These are phyloP conservation scores for Flaveria bidentis DNA, from an alignment of 129 eudicot species.

Conservation along the genomic window DNA sequence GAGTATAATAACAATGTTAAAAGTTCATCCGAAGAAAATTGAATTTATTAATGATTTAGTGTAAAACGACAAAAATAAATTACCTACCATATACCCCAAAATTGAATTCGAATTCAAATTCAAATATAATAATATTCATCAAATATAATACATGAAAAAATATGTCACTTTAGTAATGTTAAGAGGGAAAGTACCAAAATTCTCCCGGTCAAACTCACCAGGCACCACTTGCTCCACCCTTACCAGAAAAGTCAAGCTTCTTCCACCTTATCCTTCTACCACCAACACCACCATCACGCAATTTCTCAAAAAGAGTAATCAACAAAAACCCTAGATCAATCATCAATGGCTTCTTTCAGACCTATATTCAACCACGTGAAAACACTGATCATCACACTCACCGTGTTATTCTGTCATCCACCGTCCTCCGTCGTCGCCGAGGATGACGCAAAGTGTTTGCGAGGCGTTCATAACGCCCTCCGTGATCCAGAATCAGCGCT, in stretches of 20 bases:
- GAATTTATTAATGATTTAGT: not conserved
- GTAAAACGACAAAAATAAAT: not conserved
- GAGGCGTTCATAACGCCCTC: constrained; percentile 46
- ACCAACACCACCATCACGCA: constrained; percentile 10
- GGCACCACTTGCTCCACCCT: not conserved
- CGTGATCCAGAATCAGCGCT: constrained; percentile 44
- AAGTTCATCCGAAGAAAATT: not conserved
- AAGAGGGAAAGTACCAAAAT: not conserved
- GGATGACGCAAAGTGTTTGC: constrained; percentile 63
- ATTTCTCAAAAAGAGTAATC: constrained; percentile 3
- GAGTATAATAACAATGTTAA: too few species aligned
- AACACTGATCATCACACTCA: constrained; percentile 1
- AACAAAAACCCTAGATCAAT: constrained; percentile 23
- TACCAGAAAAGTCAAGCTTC: constrained; percentile 27
- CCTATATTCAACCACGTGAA: not conserved
- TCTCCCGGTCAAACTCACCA: constrained; percentile 27
- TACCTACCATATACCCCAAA: not conserved
- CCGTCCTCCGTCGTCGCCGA: constrained; percentile 27
- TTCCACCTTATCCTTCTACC: constrained; percentile 30
- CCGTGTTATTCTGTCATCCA: constrained; percentile 12
- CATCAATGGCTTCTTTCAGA: constrained; percentile 23
- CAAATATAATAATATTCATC: not conserved
- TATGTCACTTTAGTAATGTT: not conserved
- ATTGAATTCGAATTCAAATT: too few species aligned
- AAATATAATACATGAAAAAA: not conserved